Evolutionary conservation across 2,329 filamentous ascomycete genomes (phyloP), one percentile per base, ranked within the genome.

Genomic region (Diaporthe citri): DNA sequence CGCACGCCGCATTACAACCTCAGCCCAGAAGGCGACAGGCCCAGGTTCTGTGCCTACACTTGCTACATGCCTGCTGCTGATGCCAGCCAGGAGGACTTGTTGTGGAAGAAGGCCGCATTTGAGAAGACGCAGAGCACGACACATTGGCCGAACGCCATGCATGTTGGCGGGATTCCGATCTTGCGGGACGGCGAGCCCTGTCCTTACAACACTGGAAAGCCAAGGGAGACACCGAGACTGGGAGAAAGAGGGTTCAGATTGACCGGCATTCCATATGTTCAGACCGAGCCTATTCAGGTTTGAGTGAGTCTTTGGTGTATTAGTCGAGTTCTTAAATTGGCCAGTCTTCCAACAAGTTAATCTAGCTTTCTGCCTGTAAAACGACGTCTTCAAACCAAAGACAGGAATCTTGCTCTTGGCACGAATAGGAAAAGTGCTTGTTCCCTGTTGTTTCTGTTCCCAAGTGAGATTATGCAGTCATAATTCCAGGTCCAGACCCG

Each of bases 1-100:
- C 46, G 60, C 31, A 86, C 85, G 0, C 84, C 88, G 66, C 87
- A 89, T 78, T 88, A 85, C 39, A 46, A 46, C 39, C 39, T 46
- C 59, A 46, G n/a, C 25, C 77, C 39, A 8, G 81, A 84, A 70
- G 81, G 80, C n/a, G 77, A 83, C n/a, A 79, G 80, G 41, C 81
- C 84, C 59, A 80, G 84, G 22, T 77, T 82, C 46, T 81, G 83
- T 17, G 80, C 82, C 75, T 86, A 85, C 75, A 81, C 79, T 15
- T 83, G 81, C 78, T 82, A 84, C 79, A 83, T 82, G 2, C 84
- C 84, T 1, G 70, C 76, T 31, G 2, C 78, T 46, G 83, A 84
- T 43, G 84, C 85, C 1, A 81, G 78, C 4, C 46, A 77, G 5
- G 81, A 85, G 69, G 81, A 78, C 4, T 71, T 84, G 71, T 77